Evolutionary conservation across 768 basidiomycete species (phyloP).

Genomic region (Boletellus ananiceps): DNA sequence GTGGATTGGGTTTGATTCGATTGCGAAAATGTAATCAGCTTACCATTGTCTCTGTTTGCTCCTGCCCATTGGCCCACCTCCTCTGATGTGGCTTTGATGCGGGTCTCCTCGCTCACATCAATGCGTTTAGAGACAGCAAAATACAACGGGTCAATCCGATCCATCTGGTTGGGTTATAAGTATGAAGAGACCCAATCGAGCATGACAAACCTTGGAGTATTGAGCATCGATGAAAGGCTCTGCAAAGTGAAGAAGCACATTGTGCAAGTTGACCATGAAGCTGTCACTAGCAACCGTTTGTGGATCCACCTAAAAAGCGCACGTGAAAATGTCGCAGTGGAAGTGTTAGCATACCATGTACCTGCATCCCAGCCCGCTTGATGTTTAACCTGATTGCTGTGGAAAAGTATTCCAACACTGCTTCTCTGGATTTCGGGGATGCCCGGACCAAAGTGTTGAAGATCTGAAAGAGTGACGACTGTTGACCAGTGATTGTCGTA

Average conservation of each 20-base stretch:
- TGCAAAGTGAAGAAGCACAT: slow-evolving; percentile 77
- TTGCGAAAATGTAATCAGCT: background rate
- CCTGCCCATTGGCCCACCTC: slow-evolving; percentile 75
- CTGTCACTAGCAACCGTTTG: slow-evolving; percentile 85
- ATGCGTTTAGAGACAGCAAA: slow-evolving; percentile 71
- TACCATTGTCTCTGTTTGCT: slow-evolving; percentile 47
- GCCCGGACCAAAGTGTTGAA: slow-evolving; percentile 87
- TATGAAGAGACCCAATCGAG: background rate
- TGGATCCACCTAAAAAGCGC: slow-evolving; percentile 62
- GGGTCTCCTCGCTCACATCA: slow-evolving; percentile 82
- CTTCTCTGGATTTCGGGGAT: slow-evolving; percentile 72
- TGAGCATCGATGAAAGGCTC: slow-evolving; percentile 94
- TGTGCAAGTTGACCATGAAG: slow-evolving; percentile 88
- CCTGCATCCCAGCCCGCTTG: slow-evolving; percentile 90
- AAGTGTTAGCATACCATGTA: slow-evolving; percentile 20
- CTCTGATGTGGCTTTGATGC: slow-evolving; percentile 87
- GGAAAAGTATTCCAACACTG: slow-evolving; percentile 78
- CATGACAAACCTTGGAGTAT: slow-evolving; percentile 67
- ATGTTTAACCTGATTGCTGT: slow-evolving; percentile 69
- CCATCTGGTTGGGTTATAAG: slow-evolving; percentile 51
- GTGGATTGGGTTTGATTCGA: background rate
- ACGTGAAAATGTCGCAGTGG: background rate
- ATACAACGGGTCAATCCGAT: slow-evolving; percentile 84
- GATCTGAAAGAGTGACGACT: slow-evolving; percentile 75
- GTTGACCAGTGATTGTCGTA: slow-evolving; percentile 1